These are phyloP conservation scores for Sclerotinia minor DNA, from an alignment of 2,329 filamentous ascomycete genomes.

Conservation along the genomic window DNA sequence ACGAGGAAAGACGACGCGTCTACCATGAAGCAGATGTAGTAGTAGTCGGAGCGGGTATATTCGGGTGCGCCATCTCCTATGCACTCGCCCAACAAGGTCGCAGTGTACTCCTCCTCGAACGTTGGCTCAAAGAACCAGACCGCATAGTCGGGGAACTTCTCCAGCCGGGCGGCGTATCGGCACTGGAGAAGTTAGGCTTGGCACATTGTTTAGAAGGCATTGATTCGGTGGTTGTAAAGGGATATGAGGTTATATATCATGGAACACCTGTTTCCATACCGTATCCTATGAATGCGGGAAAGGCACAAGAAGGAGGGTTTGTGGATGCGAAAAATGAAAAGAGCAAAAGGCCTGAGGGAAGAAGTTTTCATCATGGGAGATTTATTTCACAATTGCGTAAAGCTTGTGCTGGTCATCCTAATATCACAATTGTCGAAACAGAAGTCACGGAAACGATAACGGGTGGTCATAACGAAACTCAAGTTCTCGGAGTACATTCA, in stretches of 20 bases:
- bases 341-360: slow-evolving; percentile 62
- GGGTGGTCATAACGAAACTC: slow-evolving; percentile 59
- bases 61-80: slow-evolving; percentile 83
- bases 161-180: slow-evolving; percentile 85
- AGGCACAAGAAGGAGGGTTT: slow-evolving; percentile 38
- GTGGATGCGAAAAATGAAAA: slow-evolving; percentile 40
- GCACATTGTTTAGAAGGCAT: slow-evolving; percentile 82
- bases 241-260: slow-evolving; percentile 86
- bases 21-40: slow-evolving; percentile 78
- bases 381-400: slow-evolving; percentile 82
- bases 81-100: slow-evolving; percentile 85
- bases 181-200: slow-evolving; percentile 78
- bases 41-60: slow-evolving; percentile 86
- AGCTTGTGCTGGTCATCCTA: slow-evolving; percentile 71
- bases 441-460: slow-evolving; percentile 76
- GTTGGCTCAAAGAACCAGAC: slow-evolving; percentile 86
- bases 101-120: slow-evolving; percentile 86
- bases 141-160: slow-evolving; percentile 94
- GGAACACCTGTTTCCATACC: slow-evolving; percentile 71
- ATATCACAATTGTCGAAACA: slow-evolving; percentile 89
- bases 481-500: slow-evolving; percentile 82
- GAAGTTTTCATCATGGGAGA: slow-evolving; percentile 89
- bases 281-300: slow-evolving; percentile 65
- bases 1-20: slow-evolving; percentile 50
- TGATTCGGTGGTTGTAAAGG: slow-evolving; percentile 77